Evolutionary conservation across 2,329 filamentous ascomycete genomes (phyloP).

Genomic region (Colletotrichum echinochloae): DNA sequence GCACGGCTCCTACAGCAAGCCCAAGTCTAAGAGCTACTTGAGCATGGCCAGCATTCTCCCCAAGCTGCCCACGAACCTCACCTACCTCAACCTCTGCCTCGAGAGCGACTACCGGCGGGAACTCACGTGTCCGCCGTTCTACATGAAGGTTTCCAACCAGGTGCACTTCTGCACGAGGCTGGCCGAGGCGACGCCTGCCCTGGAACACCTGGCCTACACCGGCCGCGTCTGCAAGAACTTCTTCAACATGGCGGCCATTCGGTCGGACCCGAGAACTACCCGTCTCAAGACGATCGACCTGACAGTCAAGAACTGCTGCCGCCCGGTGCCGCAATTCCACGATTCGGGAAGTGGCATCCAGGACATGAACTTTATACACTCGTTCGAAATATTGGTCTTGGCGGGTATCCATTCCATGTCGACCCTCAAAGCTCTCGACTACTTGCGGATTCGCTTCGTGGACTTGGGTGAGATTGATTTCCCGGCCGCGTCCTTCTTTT

Average conservation of each 20-base stretch:
- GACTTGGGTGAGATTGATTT: slow-evolving; percentile 67
- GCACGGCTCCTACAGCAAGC: slow-evolving; percentile 76
- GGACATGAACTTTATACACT: slow-evolving; percentile 77
- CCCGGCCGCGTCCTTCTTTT: neutral
- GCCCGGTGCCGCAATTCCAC: slow-evolving; percentile 64
- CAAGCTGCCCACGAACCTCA: slow-evolving; percentile 67
- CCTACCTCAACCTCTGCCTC: slow-evolving; percentile 74
- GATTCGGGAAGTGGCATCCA: slow-evolving; percentile 78
- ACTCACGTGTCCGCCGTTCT: slow-evolving; percentile 69
- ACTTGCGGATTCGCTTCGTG: slow-evolving; percentile 79
- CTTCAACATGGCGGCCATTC: slow-evolving; percentile 69
- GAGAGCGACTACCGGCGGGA: slow-evolving; percentile 80
- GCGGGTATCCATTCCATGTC: slow-evolving; percentile 71
- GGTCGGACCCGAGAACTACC: slow-evolving; percentile 60
- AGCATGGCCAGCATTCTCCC: slow-evolving; percentile 75
- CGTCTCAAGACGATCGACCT: slow-evolving; percentile 75
- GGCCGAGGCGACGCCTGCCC: slow-evolving; percentile 68
- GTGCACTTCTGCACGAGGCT: slow-evolving; percentile 72
- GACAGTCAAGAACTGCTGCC: slow-evolving; percentile 81
- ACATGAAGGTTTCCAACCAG: slow-evolving; percentile 68
- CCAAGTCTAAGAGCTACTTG: slow-evolving; percentile 79
- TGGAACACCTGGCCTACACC: slow-evolving; percentile 79
- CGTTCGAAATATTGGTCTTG: slow-evolving; percentile 77
- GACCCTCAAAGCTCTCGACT: slow-evolving; percentile 68
- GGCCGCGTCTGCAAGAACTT: slow-evolving; percentile 78